phyloP scores from a whole-genome alignment of 2,329 filamentous ascomycete genomes.

The Furcasterigmium furcatum region DNA sequence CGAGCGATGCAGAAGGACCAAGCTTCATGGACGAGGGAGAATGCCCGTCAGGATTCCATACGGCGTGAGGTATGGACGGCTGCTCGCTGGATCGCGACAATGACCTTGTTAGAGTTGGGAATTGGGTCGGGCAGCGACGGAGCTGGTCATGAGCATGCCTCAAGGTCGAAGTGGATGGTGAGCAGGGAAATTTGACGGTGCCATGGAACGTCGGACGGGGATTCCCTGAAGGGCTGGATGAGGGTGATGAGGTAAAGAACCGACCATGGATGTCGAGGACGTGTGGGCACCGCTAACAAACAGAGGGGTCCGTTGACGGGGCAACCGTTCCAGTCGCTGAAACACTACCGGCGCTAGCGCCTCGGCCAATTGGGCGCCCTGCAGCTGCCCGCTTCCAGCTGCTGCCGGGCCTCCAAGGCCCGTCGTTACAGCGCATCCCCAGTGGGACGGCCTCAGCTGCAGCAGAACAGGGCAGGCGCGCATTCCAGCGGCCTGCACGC shows the following conservation, averaged over 20 bases:
- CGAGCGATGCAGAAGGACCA: not conserved
- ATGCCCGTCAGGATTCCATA: not conserved
- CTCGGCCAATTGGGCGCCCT: not conserved
- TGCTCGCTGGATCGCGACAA: slow-evolving; percentile 11
- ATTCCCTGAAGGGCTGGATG: not conserved
- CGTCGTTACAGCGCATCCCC: not conserved
- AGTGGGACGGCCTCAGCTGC: slow-evolving; percentile 1
- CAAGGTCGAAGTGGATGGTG: not conserved
- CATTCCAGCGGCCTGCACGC: slow-evolving; percentile 9
- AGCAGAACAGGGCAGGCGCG: slow-evolving; percentile 6
- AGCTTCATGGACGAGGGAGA: too few species aligned
- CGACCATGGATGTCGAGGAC: too few species aligned
- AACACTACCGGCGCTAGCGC: not conserved
- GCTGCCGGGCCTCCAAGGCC: not conserved
- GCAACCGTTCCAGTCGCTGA: slow-evolving; percentile 5
- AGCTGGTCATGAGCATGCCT: not conserved
- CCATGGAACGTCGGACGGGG: not conserved
- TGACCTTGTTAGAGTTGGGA: slow-evolving; percentile 13
- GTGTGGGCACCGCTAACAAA: slow-evolving; percentile 17
- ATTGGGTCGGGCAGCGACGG: not conserved
- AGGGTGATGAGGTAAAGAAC: not conserved
- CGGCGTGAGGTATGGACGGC: slow-evolving; percentile 7
- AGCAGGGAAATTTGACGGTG: slow-evolving; percentile 1
- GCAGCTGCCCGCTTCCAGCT: not conserved
- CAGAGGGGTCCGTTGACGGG: slow-evolving; percentile 15